A percentile compares a stretch with the other conserved stretches of the same genome.
These are phyloP conservation scores for Lumnitzera littorea DNA, from an alignment of 345 rosid species.

Conservation along the genomic window DNA sequence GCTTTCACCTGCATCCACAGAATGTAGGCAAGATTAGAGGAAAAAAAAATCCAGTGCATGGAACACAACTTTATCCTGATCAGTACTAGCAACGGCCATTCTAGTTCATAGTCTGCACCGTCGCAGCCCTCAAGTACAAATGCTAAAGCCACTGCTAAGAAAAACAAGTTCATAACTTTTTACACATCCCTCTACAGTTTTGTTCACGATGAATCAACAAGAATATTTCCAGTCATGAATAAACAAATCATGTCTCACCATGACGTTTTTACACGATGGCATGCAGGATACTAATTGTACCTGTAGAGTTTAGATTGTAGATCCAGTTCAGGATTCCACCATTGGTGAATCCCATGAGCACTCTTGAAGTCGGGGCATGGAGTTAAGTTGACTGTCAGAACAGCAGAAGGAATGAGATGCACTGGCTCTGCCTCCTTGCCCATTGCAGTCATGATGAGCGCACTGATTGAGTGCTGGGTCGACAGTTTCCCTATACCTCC, in stretches of 20 bases:
- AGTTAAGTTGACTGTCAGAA: conserved; percentile 36
- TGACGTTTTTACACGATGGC: neutral
- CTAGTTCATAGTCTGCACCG: too few species aligned
- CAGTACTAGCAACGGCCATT: too few species aligned
- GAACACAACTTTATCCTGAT: too few species aligned
- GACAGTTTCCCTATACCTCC: conserved; percentile 69
- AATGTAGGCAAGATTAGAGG: too few species aligned
- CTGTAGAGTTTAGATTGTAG: conserved; percentile 45
- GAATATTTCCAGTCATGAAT: too few species aligned
- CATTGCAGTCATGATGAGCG: conserved; percentile 47
- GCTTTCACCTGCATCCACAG: too few species aligned
- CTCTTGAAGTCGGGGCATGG: conserved; percentile 42
- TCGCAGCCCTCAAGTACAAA: too few species aligned
- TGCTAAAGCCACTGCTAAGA: too few species aligned
- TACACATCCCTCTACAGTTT: too few species aligned
- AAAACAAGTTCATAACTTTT: too few species aligned
- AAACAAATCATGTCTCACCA: neutral
- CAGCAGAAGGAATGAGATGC: conserved; percentile 75
- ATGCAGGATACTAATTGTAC: conserved; percentile 21
- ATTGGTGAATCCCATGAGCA: conserved; percentile 92
- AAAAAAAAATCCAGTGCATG: too few species aligned
- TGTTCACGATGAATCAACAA: too few species aligned
- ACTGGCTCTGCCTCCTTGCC: conserved; percentile 58
- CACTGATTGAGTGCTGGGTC: conserved; percentile 59
- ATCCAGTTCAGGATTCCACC: conserved; percentile 67